Evolutionary conservation across 805 yeast genomes (phyloP).

Genomic region (Saccharomycopsis synnaedendra): DNA sequence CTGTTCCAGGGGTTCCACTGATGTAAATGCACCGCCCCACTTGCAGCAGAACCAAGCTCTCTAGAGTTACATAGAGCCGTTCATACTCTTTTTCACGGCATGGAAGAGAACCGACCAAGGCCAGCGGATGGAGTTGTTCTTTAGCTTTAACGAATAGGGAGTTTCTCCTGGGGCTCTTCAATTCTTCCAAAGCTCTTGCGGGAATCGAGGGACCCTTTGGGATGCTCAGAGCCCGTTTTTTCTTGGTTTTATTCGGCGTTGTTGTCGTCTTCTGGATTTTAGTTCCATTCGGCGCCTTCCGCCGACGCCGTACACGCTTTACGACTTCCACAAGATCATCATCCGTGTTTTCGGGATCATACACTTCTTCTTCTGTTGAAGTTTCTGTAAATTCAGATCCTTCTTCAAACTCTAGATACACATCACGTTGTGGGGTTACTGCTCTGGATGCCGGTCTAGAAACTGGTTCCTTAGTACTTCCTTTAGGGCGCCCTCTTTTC

Average conservation of each 20-base stretch:
- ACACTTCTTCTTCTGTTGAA: slow-evolving; percentile 13
- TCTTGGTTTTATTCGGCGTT: background rate
- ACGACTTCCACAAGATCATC: slow-evolving; percentile 17
- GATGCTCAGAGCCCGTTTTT: slow-evolving; percentile 7
- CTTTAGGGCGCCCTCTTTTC: background rate
- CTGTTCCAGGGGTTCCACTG: slow-evolving; percentile 97
- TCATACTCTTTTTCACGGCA: slow-evolving; percentile 81
- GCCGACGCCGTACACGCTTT: background rate
- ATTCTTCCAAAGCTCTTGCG: background rate
- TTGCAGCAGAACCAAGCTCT: slow-evolving; percentile 55
- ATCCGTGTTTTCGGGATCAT: slow-evolving; percentile 21
- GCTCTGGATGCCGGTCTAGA: background rate
- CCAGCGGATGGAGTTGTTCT: slow-evolving; percentile 27
- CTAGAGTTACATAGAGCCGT: slow-evolving; percentile 54
- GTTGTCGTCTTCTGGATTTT: background rate
- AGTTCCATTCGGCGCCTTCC: background rate
- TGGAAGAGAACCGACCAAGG: slow-evolving; percentile 37
- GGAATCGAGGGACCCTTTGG: slow-evolving; percentile 2
- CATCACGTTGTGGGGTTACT: background rate
- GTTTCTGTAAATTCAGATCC: slow-evolving; percentile 8
- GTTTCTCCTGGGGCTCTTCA: slow-evolving; percentile 5
- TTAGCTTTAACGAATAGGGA: slow-evolving; percentile 26
- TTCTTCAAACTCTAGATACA: slow-evolving; percentile 4
- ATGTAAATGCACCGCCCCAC: slow-evolving; percentile 81
- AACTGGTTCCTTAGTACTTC: slow-evolving; percentile 13